These are phyloP conservation scores for Fraxinus latifolia DNA, from an alignment of 305 asterid species.

Conservation along the genomic window DNA sequence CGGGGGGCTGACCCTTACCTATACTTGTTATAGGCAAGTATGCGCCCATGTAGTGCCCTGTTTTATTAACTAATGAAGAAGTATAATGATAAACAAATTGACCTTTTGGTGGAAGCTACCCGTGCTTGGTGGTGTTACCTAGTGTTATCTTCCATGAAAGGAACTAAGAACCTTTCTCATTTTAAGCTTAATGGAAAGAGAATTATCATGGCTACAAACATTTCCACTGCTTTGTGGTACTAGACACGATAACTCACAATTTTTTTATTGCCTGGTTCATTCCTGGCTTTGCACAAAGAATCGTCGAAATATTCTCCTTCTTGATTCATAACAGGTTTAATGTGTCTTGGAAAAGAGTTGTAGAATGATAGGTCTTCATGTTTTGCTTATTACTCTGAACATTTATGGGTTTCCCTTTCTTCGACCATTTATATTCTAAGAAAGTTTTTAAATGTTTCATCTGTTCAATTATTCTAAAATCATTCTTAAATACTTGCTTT, in stretches of 20 bases:
- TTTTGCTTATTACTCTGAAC: background rate
- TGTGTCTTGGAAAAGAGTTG: background rate
- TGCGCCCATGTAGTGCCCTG: background rate
- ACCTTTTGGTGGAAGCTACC: background rate
- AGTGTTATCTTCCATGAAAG: background rate
- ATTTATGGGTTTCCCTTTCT: background rate
- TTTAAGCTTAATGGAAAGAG: background rate
- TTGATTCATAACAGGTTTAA: background rate
- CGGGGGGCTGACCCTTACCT: background rate
- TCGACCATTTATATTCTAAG: background rate
- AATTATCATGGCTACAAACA: background rate
- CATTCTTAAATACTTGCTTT: background rate
- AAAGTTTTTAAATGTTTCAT: background rate
- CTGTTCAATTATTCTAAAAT: background rate
- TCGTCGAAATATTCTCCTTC: background rate
- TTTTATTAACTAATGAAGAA: background rate
- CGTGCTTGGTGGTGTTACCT: background rate
- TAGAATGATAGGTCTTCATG: background rate
- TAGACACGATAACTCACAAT: background rate
- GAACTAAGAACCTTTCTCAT: background rate
- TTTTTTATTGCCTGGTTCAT: background rate
- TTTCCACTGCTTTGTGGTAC: background rate
- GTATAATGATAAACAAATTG: background rate
- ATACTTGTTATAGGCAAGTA: background rate
- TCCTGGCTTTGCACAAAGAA: background rate